These are phyloP conservation scores for Beverwykella pulmonaria DNA, from an alignment of 495 filamentous ascomycete species.

Conservation along the genomic window DNA sequence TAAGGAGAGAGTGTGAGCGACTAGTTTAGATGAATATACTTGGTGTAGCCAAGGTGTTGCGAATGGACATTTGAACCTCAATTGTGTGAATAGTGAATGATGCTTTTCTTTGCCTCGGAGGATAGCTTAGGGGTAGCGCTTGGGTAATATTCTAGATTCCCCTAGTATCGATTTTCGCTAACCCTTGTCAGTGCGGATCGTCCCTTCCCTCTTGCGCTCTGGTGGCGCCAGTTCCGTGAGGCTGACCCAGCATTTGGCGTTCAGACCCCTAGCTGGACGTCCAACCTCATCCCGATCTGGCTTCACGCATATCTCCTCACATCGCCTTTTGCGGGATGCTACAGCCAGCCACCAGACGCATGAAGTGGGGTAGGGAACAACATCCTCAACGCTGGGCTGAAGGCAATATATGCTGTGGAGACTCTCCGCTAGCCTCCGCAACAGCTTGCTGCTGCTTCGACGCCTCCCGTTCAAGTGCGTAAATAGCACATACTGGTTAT, in stretches of 20 bases:
- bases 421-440: no score
- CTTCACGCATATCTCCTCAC: neutral
- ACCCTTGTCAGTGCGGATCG: neutral
- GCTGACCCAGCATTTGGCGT: constrained; percentile 10
- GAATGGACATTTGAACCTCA: neutral
- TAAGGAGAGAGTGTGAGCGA: neutral
- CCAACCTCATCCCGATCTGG: neutral
- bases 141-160: neutral
- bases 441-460: no score
- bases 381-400: no score
- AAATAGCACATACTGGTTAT: no score
- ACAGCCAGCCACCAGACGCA: constrained; percentile 13
- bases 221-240: neutral
- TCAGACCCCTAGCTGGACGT: neutral
- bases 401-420: no score
- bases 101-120: no score
- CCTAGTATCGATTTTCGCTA: neutral
- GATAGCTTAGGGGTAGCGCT: no score
- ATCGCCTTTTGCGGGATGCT: neutral
- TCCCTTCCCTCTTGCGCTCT: neutral
- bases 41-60: constrained; percentile 10
- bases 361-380: no score
- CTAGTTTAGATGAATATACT: constrained; percentile 17
- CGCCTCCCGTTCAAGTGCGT: no score
- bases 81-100: no score